Evolutionary conservation across 306 rosid species (phyloP), one percentile per base, ranked within the genome.

Genomic region (Coriaria nepalensis): DNA sequence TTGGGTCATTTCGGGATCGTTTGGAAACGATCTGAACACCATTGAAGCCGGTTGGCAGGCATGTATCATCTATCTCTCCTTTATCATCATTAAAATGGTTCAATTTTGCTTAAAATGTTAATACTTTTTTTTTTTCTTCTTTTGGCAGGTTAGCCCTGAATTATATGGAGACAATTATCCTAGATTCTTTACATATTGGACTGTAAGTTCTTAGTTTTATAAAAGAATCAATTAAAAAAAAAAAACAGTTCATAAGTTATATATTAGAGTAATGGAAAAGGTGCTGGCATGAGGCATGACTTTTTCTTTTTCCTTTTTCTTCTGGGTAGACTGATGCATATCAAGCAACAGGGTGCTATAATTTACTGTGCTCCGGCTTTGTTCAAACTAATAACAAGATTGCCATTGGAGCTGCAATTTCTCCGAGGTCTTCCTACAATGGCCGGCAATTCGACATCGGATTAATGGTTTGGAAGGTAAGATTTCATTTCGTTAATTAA

Each of bases 1-100:
- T n/a, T 81, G 92, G 92, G 73, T 81, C 55, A 81, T 81, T 62
- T 82, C 85, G 40, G 92, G 92, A 51, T 77, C 92, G 0, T 81
- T 81, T 61, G 85, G 77, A 14, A 53, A 81, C 67, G 85, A 81
- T 68, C 76, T 81, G 2, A 81, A 81, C 59, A 81, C 92, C 65
- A 66, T 81, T 13, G 92, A 81, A 69, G 92, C 92, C 58, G 92
- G 85, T 53, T 81, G 92, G 92, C 92, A 77, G 82, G 92, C 49
- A 74, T 56, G 70, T 20, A 20, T 20, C 29, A 20, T 20, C 29
- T 1, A 20, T 20, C 29, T 20, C 29, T 1, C 29, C 29, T 20
- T 20, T 20, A 20, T 20, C 3, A 20, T 20, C 29, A 20, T 20
- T 20, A 1, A 20, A 20, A 20, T 20, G 29, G 29, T 20, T 20